These are phyloP conservation scores for Pichia sp. DNA, from an alignment of 1,139 yeast genomes.

Conservation along the genomic window DNA sequence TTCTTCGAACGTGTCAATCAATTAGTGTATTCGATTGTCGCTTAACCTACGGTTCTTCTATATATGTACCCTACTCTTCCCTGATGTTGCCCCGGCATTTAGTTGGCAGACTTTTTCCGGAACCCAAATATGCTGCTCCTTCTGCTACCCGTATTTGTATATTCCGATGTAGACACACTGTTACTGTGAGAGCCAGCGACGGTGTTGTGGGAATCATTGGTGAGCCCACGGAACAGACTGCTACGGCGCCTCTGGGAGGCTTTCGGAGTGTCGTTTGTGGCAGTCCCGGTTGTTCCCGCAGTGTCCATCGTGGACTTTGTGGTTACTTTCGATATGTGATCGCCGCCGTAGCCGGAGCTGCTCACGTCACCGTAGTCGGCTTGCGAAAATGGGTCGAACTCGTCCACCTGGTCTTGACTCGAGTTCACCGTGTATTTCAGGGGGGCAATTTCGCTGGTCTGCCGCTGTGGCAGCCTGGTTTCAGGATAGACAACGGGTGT, in stretches of 20 bases:
- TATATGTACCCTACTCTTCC: too few relatives aligned
- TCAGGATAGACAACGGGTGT: not conserved
- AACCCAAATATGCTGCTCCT: slow-evolving; percentile 11
- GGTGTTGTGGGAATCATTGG: not conserved
- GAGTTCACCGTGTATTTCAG: not conserved
- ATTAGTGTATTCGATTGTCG: too few relatives aligned
- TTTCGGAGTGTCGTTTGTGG: not conserved
- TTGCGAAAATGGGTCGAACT: slow-evolving; percentile 7
- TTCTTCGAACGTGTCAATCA: too few relatives aligned
- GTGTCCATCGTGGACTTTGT: slow-evolving; percentile 4
- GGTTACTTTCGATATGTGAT: not conserved
- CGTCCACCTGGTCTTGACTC: not conserved
- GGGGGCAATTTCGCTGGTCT: not conserved
- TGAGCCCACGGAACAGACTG: not conserved
- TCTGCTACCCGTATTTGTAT: not conserved
- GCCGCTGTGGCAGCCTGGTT: not conserved
- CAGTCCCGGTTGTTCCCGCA: not conserved
- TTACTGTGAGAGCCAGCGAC: not conserved
- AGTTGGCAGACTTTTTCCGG: slow-evolving; percentile 3
- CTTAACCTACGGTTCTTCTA: too few relatives aligned
- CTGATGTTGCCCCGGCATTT: not conserved
- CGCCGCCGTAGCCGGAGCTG: not conserved
- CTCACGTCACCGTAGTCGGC: not conserved
- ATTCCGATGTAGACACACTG: not conserved
- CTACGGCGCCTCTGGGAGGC: not conserved